These are phyloP conservation scores for Xylaria digitata DNA, from an alignment of 2,329 filamentous ascomycete species.

Conservation along the genomic window DNA sequence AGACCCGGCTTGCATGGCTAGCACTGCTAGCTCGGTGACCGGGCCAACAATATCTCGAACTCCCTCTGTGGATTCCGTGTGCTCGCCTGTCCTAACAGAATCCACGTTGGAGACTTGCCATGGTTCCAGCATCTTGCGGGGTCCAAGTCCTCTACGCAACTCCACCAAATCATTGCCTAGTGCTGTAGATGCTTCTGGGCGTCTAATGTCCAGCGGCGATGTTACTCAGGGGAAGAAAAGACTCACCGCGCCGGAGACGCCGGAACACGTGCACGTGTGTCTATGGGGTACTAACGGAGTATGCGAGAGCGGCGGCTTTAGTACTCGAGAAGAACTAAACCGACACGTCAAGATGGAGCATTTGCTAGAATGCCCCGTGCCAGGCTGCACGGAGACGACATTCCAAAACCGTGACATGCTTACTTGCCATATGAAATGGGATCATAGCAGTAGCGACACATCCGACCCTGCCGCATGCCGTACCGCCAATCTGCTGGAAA, in stretches of 20 bases:
- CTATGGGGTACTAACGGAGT: conserved; percentile 52
- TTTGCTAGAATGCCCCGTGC: conserved; percentile 56
- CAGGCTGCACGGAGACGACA: conserved; percentile 53
- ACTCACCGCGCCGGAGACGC: conserved; percentile 31
- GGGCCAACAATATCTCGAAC: conserved; percentile 38
- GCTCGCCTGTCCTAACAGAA: conserved; percentile 41
- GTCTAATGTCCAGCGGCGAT: not conserved
- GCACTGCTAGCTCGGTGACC: conserved; percentile 35
- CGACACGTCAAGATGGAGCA: conserved; percentile 60
- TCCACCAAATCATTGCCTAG: conserved; percentile 9
- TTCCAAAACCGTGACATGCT: conserved; percentile 53
- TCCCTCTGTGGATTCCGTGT: conserved; percentile 34
- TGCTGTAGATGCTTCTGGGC: not conserved
- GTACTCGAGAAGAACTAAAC: conserved; percentile 53
- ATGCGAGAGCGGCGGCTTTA: conserved; percentile 53
- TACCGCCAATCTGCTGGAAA: conserved; percentile 37
- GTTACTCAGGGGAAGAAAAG: conserved; percentile 34
- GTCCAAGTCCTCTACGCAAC: conserved; percentile 42
- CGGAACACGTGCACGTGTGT: conserved; percentile 52
- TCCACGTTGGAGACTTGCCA: conserved; percentile 31
- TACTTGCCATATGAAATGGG: conserved; percentile 53
- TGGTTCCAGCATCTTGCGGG: conserved; percentile 24
- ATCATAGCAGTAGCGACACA: conserved; percentile 47
- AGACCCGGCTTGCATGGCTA: conserved; percentile 18
- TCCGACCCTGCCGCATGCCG: conserved; percentile 34